Conservation (phyloP, 768 basidiomycete genomes). For the Termitomyces sp. region DNA sequence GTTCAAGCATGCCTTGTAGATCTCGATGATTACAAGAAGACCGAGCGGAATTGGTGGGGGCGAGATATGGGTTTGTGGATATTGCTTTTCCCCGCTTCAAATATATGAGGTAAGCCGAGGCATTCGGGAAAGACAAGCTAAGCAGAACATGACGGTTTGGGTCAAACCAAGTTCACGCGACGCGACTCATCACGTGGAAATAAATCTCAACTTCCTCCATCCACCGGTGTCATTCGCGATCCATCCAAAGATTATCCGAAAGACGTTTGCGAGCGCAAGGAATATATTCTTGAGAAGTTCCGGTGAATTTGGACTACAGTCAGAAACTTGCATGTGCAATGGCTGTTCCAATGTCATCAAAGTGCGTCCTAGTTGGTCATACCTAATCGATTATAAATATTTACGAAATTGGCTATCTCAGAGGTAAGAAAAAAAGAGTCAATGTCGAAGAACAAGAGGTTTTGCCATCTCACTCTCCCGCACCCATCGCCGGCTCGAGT, state of each 20-base stretch:
- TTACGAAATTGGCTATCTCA: slow-evolving; percentile 11
- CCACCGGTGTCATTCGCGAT: slow-evolving; percentile 23
- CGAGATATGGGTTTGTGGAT: too few species aligned
- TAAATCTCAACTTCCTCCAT: slow-evolving; percentile 14
- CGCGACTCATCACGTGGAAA: slow-evolving; percentile 16
- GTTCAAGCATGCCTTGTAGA: too few species aligned
- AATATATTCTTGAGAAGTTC: slow-evolving; percentile 9
- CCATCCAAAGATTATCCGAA: slow-evolving; percentile 24
- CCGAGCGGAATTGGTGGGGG: too few species aligned
- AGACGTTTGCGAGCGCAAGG: background rate
- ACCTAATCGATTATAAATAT: slow-evolving; percentile 5
- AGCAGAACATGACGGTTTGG: background rate
- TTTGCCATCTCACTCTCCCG: slow-evolving; percentile 30
- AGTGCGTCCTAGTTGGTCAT: slow-evolving; percentile 22
- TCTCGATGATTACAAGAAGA: background rate
- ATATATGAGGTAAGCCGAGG: background rate
- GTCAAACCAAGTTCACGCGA: slow-evolving; percentile 7
- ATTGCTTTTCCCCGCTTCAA: background rate
- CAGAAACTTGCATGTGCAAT: slow-evolving; percentile 5
- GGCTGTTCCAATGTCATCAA: slow-evolving; percentile 19
- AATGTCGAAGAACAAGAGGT: slow-evolving; percentile 23
- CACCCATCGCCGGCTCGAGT: slow-evolving; percentile 21
- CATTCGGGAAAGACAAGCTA: background rate
- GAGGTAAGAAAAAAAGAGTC: slow-evolving; percentile 52
- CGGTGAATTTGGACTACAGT: slow-evolving; percentile 2